phyloP scores from a whole-genome alignment of 2,329 filamentous ascomycete species.

The Dactylonectria macrodidyma region DNA sequence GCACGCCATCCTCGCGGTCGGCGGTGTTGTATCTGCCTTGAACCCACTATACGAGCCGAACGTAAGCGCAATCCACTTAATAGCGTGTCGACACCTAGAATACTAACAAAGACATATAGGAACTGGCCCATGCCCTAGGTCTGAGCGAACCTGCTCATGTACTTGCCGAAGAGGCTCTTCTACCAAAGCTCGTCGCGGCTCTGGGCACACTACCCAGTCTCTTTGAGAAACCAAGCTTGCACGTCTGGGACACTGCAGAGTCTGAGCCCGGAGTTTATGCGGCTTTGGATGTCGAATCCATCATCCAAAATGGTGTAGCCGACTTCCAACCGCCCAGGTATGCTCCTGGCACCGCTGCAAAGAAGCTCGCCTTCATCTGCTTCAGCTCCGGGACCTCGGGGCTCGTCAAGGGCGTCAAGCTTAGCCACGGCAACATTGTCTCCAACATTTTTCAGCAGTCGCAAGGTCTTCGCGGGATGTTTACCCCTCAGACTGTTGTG shows the following conservation, averaged over 20 bases:
- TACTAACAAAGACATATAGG: not conserved
- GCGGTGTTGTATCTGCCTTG: conserved; percentile 13
- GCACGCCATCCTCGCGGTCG: conserved; percentile 19
- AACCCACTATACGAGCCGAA: conserved; percentile 22
- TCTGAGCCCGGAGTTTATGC: not conserved
- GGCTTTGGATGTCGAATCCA: not conserved
- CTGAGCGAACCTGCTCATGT: not conserved
- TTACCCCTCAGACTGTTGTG: conserved; percentile 1
- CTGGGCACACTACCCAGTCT: not conserved
- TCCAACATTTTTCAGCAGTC: conserved; percentile 24
- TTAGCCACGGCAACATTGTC: conserved; percentile 22
- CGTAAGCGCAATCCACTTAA: not conserved
- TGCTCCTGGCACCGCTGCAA: not conserved
- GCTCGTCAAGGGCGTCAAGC: conserved; percentile 17
- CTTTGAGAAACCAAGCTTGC: not conserved
- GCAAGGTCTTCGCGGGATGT: conserved; percentile 20
- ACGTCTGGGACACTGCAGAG: conserved; percentile 14
- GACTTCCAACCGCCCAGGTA: not conserved
- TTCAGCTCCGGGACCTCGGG: conserved; percentile 25
- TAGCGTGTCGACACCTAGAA: not conserved
- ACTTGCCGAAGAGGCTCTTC: conserved; percentile 10
- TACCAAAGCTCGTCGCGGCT: conserved; percentile 7
- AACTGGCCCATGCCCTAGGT: conserved; percentile 10
- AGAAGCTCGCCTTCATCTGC: conserved; percentile 17
- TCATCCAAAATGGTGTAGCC: conserved; percentile 10